Conservation (phyloP, 495 filamentous ascomycete genomes). For the Aspergillus kassunensis region DNA sequence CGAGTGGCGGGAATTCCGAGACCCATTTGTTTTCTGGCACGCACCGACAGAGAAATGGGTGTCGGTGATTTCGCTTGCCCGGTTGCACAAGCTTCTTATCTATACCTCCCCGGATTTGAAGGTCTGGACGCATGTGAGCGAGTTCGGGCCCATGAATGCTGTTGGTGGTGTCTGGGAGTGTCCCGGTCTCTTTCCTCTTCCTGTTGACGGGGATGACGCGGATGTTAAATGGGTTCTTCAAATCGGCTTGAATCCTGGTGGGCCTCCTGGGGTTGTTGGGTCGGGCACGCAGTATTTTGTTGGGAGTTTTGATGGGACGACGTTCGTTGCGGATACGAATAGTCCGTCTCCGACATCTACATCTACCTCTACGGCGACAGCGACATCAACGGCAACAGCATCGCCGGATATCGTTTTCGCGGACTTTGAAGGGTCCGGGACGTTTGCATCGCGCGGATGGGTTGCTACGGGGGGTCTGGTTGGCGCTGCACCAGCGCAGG, state of each 20-base stretch:
- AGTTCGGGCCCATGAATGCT: slow-evolving; percentile 49
- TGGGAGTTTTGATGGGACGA: slow-evolving; percentile 32
- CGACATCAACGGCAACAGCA: too few relatives aligned
- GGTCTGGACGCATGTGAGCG: slow-evolving; percentile 49
- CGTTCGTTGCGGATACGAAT: slow-evolving; percentile 15
- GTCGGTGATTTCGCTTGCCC: slow-evolving; percentile 42
- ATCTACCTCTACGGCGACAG: too few relatives aligned
- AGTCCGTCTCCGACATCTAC: too few relatives aligned
- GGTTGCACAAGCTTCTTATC: slow-evolving; percentile 48
- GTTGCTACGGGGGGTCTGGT: too few relatives aligned
- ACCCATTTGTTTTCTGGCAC: slow-evolving; percentile 55
- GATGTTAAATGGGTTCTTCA: slow-evolving; percentile 42
- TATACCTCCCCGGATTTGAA: slow-evolving; percentile 50
- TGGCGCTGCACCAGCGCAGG: too few relatives aligned
- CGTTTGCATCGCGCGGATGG: too few relatives aligned
- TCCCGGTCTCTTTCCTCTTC: slow-evolving; percentile 44
- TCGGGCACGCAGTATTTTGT: slow-evolving; percentile 32
- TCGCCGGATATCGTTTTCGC: too few relatives aligned
- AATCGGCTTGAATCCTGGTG: slow-evolving; percentile 55
- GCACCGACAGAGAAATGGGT: slow-evolving; percentile 44
- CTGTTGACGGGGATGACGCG: slow-evolving; percentile 22
- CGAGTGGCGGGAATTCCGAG: slow-evolving; percentile 46
- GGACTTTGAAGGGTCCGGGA: too few relatives aligned
- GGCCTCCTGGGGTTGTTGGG: slow-evolving; percentile 46
- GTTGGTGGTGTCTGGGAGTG: slow-evolving; percentile 56